Percentiles rank a stretch among this genome's conserved stretches.
phyloP scores from a whole-genome alignment of 345 rosid species.

The Capsella bursapastoris region DNA sequence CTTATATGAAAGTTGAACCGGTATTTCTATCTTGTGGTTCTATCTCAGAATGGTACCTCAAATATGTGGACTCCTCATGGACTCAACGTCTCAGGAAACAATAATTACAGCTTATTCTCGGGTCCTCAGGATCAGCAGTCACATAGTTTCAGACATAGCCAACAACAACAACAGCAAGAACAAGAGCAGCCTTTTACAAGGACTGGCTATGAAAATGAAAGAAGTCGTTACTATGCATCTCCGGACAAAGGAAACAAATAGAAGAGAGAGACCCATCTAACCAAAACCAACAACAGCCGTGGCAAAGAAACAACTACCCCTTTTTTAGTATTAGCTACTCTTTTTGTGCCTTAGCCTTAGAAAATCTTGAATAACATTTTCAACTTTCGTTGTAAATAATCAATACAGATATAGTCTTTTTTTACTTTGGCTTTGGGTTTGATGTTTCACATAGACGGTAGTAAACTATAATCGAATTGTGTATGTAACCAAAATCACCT shows the following conservation, averaged over 20 bases:
- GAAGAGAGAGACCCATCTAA: conserved; percentile 59
- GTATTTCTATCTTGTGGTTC: neutral
- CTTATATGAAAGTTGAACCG: neutral
- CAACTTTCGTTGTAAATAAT: too few relatives aligned
- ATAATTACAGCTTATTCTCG: conserved; percentile 60
- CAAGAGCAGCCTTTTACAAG: conserved; percentile 66
- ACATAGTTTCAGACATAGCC: conserved; percentile 61
- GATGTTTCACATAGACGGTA: too few relatives aligned
- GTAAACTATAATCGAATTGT: too few relatives aligned
- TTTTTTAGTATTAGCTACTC: too few relatives aligned
- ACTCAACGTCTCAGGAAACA: conserved; percentile 60
- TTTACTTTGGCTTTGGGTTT: too few relatives aligned
- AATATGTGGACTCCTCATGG: conserved; percentile 75
- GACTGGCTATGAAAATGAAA: conserved; percentile 50
- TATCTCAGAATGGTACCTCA: conserved; percentile 62
- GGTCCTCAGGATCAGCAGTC: conserved; percentile 82
- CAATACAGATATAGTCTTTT: too few relatives aligned
- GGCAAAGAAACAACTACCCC: conserved; percentile 55
- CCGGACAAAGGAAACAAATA: conserved; percentile 51
- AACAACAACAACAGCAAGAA: conserved; percentile 54
- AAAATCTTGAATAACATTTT: too few relatives aligned
- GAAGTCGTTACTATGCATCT: conserved; percentile 62
- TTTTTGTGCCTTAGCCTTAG: too few relatives aligned
- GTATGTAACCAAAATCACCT: too few relatives aligned
- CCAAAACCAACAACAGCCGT: conserved; percentile 60